These are phyloP conservation scores for Claviceps pusilla DNA, from an alignment of 2,329 filamentous ascomycete species.

Conservation along the genomic window DNA sequence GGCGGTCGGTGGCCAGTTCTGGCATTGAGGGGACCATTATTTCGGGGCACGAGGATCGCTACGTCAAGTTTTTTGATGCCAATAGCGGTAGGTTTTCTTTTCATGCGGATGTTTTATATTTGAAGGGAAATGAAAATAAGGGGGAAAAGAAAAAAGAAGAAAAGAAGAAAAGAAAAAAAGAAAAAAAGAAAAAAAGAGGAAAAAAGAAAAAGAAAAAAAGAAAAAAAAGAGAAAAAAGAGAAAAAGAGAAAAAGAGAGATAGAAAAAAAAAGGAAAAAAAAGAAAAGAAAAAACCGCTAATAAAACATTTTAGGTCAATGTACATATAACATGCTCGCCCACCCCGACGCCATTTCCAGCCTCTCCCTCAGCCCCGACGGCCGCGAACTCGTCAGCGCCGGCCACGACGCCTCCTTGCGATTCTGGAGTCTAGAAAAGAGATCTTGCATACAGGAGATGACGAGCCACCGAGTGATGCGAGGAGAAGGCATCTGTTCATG, in stretches of 20 bases:
- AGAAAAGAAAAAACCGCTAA: neutral
- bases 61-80: constrained; percentile 93
- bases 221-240: too few relatives aligned
- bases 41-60: constrained; percentile 90
- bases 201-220: neutral
- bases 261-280: too few relatives aligned
- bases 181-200: too few relatives aligned
- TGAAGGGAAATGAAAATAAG: too few relatives aligned
- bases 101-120: too few relatives aligned
- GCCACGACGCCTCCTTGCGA: constrained; percentile 85
- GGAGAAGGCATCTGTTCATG: constrained; percentile 90
- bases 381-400: constrained; percentile 84
- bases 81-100: constrained; percentile 68
- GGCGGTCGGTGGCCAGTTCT: constrained; percentile 48
- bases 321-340: constrained; percentile 96
- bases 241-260: too few relatives aligned
- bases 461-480: constrained; percentile 82
- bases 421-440: constrained; percentile 98
- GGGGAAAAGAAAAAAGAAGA: neutral
- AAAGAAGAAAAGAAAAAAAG: neutral
- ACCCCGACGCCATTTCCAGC: constrained; percentile 82
- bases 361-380: constrained; percentile 87
- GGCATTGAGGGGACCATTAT: constrained; percentile 89
- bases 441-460: constrained; percentile 88
- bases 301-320: constrained; percentile 62